Conservation (phyloP, 2,329 filamentous ascomycete genomes). For the Aspergillus clavatus region DNA sequence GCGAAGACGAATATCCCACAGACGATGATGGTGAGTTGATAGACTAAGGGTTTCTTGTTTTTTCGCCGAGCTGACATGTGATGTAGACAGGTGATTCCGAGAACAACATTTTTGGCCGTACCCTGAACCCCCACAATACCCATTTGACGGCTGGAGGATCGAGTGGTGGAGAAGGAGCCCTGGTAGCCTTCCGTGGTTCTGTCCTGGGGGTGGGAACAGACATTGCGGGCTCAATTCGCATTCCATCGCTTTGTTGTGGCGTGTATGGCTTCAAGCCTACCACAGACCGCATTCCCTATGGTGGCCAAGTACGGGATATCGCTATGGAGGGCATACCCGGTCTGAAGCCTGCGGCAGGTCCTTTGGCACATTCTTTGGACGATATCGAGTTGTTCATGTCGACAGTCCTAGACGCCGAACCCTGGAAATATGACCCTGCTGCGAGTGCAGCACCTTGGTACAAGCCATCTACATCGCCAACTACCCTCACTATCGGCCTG, state of each 20-base stretch:
- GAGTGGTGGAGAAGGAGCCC: constrained; percentile 52
- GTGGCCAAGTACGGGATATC: too few relatives aligned
- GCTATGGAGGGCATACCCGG: constrained; percentile 15
- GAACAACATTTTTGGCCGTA: constrained; percentile 42
- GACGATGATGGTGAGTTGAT: constrained; percentile 52
- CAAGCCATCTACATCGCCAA: too few relatives aligned
- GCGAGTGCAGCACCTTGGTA: constrained; percentile 19
- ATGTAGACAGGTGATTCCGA: constrained; percentile 33
- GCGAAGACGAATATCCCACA: constrained; percentile 52
- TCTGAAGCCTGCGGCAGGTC: constrained; percentile 19
- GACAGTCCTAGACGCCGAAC: constrained; percentile 9
- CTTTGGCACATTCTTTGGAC: constrained; percentile 15
- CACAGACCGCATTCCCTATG: constrained; percentile 21
- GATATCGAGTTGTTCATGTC: constrained; percentile 16
- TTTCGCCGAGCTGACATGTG: too few relatives aligned
- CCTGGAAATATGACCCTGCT: constrained; percentile 17
- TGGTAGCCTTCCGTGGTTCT: constrained; percentile 58
- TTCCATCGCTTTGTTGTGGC: constrained; percentile 28
- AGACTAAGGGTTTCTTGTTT: too few relatives aligned
- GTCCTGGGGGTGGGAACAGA: constrained; percentile 60
- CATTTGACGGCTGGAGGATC: constrained; percentile 32
- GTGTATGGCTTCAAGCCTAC: constrained; percentile 31
- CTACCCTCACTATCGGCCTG: too few relatives aligned
- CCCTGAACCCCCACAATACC: constrained; percentile 38
- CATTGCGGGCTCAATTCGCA: constrained; percentile 45